Evolutionary conservation across 306 rosid species (phyloP), one percentile per base, ranked within the genome.

Genomic region (Carpinus fangiana): DNA sequence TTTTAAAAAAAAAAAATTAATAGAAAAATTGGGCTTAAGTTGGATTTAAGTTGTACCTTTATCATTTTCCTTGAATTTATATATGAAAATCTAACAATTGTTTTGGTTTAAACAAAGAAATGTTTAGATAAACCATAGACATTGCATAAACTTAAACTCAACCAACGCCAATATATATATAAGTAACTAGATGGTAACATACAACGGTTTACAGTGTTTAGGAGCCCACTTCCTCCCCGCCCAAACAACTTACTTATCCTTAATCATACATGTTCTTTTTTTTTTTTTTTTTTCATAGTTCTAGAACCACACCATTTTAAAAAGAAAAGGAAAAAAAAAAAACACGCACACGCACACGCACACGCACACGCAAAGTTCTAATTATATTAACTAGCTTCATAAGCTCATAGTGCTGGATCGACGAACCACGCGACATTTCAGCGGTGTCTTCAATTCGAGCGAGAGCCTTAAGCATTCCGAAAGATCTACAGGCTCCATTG

Each of bases 401-500:
- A 52, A 50, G 62, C 46, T 38, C 51, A 45, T 55, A 51, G 0
- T 2, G 62, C 23, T 14, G 6, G 41, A 61, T 61, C 88, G 82
- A 13, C 18, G 81, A 76, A 79, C 67, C 54, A 82, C 84, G 9
- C 52, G 28, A 61, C 94, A 92, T 7, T 69, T 47, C 3, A 92
- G 56, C 0, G 96, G 90, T 17, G 78, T 84, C 75, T 90, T 92
- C 97, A 90, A 87, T 81, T 92, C 98, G 8, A 94, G 89, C 7
- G 98, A 90, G 14, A 94, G 92, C 62, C 8, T 89, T 64, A 94
- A 82, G 73, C 88, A 84, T 75, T 94, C 98, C 0, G 97, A 90
- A 62, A 94, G 93, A 78, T 90, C 93, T 14, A 94, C 86, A 0
- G 77, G 69, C n/a, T 85, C 7, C 7, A 50, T 4, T 0, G 78